Base-by-base conservation (phyloP, 2,329 filamentous ascomycete species). In the Colletotrichum camelliae region DNA sequence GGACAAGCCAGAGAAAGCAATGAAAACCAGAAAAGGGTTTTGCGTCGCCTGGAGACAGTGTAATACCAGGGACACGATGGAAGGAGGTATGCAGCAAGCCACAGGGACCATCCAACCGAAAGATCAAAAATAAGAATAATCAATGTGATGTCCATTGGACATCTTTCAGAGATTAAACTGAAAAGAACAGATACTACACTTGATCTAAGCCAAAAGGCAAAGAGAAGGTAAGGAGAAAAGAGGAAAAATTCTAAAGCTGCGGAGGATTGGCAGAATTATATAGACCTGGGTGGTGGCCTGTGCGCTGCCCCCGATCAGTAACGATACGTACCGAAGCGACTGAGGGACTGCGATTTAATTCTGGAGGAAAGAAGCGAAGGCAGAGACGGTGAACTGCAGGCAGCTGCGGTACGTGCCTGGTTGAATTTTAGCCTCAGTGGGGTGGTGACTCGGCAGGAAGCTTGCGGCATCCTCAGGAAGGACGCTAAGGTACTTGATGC, bases 121-220 rank as follows among this genome's bases (percentile, higher is more conserved):
- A 21, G 37, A 62, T 62, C 70, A 73, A 73, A 73, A 73, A 73
- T 72, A 68, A 21, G 37, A 61, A 72, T 73, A 69, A 73, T 73
- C 65, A 61, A 9, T 29, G 61, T 48, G 60, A 57, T 33, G 52
- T 31, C n/a, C 35, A 27, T 21, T 73, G 57, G 39, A n/a, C 16
- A 43, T 35, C 70, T 69, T 68, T 48, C 65, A 73, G 65, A 68
- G 65, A 73, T 73, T 68, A 73, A 73, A 62, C 65, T 73, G 65
- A 73, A 62, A 69, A 73, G 70, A 73, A 73, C 70, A 73, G 70
- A 73, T 73, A 73, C 70, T 72, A 73, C 70, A 73, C 70, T 73
- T 73, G 70, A 73, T 73, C 70, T 73, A 73, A 73, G 70, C 70
- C 70, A 73, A 35, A 7, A 48, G 57, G 70, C 64, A 68, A 73